Evolutionary conservation across 345 rosid species (phyloP).

Genomic region (Citrus australasica): DNA sequence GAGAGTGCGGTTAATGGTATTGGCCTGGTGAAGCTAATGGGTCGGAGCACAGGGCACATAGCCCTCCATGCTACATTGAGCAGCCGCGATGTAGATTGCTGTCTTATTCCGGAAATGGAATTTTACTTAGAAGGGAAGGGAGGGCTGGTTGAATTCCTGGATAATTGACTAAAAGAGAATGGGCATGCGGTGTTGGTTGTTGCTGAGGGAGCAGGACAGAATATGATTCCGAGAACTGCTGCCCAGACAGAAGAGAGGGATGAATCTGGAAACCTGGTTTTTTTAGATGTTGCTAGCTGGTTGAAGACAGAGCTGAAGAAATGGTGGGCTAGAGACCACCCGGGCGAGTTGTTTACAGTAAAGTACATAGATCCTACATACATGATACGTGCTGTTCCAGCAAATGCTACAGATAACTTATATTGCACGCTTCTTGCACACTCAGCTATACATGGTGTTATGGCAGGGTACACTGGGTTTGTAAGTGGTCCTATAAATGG

Average conservation of each 20-base stretch:
- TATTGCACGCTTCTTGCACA: conserved; percentile 88
- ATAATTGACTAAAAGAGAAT: conserved; percentile 37
- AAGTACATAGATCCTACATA: conserved; percentile 92
- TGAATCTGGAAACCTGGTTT: conserved; percentile 77
- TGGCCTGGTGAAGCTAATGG: conserved; percentile 90
- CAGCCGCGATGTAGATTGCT: conserved; percentile 93
- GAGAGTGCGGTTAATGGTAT: conserved; percentile 92
- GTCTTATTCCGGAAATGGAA: conserved; percentile 70
- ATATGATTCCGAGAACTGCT: conserved; percentile 63
- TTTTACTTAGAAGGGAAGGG: conserved; percentile 75
- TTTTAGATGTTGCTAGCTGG: conserved; percentile 85
- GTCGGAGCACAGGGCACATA: conserved; percentile 91
- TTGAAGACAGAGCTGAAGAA: conserved; percentile 64
- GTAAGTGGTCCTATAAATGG: conserved; percentile 85
- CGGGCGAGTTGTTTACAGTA: conserved; percentile 60
- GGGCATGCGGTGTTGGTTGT: conserved; percentile 87
- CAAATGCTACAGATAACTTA: conserved; percentile 71
- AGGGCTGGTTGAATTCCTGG: conserved; percentile 75
- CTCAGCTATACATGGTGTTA: conserved; percentile 85
- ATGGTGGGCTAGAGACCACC: conserved; percentile 76
- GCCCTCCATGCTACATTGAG: conserved; percentile 82
- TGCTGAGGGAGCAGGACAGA: conserved; percentile 94
- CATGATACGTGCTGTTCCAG: conserved; percentile 91
- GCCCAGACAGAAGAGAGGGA: conserved; percentile 68
- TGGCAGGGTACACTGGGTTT: conserved; percentile 89